Base-by-base conservation (phyloP, 345 rosid genomes). In the Eucalyptus sp. region DNA sequence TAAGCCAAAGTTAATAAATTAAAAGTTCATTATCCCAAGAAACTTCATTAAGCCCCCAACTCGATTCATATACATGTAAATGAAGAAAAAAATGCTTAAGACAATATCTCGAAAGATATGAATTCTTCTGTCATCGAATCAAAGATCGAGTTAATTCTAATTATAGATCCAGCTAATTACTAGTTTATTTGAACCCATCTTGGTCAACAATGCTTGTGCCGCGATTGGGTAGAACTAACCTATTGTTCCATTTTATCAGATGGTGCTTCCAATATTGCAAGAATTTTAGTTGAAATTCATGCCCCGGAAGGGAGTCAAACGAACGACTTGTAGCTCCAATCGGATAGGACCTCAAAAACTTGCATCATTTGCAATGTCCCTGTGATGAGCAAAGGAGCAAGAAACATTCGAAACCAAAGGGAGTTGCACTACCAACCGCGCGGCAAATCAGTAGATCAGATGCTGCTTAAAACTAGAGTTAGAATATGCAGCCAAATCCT, bases 51-150 rank as follows among this genome's bases (percentile, higher is more conserved):
- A 62, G 7, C 6, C 31, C 15, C 4, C 8, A 0, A 13, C n/a
- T 12, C 8, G 0, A 52, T 18, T 10, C 25, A 8, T 52, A 25
- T 58, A 58, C 33, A 62, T 29, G 6, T 62, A 2, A 62, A 13
- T 3, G 4, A 62, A 62, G 68, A 62, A 62, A 1, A 62, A 62
- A 62, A 8, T 29, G 4, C 33, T 29, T 29, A 13, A 60, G 17
- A 0, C 68, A 62, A 13, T 62, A 29, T 6, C 68, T 62, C 31
- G 0, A 29, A 1, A 29, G 0, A 1, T 12, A 29, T 3, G 5
- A 29, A 6, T 62, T 29, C 17, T 60, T 60, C 0, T 25, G 1
- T 60, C 27, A 60, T 25, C 15, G 0, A 60, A 60, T 60, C 66
- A 60, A 25, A 56, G 29, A 25, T 5, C 31, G 2, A 60, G 6